Evolutionary conservation across 2,329 filamentous ascomycete genomes (phyloP), one percentile per base, ranked within the genome.

Genomic region (Corniculantispora saksenae): DNA sequence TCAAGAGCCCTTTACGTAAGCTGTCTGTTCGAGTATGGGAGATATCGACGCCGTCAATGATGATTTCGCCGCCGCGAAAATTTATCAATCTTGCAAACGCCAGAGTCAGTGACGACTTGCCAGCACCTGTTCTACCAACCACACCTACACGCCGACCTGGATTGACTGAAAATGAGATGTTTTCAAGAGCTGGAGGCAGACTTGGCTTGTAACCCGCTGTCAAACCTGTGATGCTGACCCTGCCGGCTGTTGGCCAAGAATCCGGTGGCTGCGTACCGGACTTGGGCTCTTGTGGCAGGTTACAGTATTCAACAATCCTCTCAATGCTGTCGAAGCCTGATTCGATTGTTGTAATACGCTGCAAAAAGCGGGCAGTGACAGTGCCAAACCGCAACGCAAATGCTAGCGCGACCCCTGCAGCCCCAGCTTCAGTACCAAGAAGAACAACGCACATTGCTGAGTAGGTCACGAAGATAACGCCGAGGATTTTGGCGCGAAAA

Each of bases 301-400:
- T 82, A 0, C 85, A 83, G 75, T 91, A 92, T 73, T 91, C 89
- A 5, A 90, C 78, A 35, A 92, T 84, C n/a, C 89, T 80, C 75
- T 92, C 89, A 0, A 86, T 85, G 0, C 88, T 84, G 68, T 91
- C 91, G 87, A 91, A 90, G 70, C 89, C 84, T 7, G 91, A 77
- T 72, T 92, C 90, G 3, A 91, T 77, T 67, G 86, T 88, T 0
- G 88, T 82, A 71, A 89, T 90, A 60, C 86, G 78, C 1, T 87
- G 80, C 47, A 91, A 81, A 0, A 84, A 80, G 83, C 83, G 89
- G 63, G 86, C 83, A 54, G 91, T 81, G 8, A 81, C 77, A 13
- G 74, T 74, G 0, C 85, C 84, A 71, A 90, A 89, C 57, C 88
- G 83, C 32, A 91, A 77, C 0, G 88, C 83, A 72, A 91, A 92